These are phyloP conservation scores for Penicillium macrosclerotiorum DNA, from an alignment of 495 filamentous ascomycete genomes.

Conservation along the genomic window DNA sequence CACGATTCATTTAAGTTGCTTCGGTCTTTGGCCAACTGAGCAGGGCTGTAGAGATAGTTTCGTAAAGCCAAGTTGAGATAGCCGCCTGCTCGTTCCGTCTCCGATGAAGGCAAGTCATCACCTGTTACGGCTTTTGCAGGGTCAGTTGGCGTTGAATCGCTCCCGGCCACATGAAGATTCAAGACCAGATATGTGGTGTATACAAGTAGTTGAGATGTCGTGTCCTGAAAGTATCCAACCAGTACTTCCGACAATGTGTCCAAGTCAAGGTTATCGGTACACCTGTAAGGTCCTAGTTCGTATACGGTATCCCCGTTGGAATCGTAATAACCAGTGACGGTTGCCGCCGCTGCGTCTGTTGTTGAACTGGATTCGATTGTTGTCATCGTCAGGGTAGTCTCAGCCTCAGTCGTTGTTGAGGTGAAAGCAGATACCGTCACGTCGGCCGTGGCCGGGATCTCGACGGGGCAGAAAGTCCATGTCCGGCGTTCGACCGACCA, in stretches of 20 bases:
- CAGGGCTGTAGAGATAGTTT: conserved; percentile 53
- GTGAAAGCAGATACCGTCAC: conserved; percentile 24
- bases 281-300: conserved; percentile 55
- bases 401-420: conserved; percentile 15
- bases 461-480: conserved; percentile 62
- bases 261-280: conserved; percentile 50
- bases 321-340: conserved; percentile 25
- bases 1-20: conserved; percentile 58
- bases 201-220: conserved; percentile 40
- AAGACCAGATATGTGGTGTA: conserved; percentile 51
- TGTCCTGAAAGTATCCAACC: conserved; percentile 45
- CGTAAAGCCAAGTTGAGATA: conserved; percentile 40
- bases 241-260: conserved; percentile 46
- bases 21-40: conserved; percentile 45
- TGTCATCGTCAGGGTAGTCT: conserved; percentile 17
- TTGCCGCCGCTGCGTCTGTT: conserved; percentile 22
- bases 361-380: conserved; percentile 23
- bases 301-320: conserved; percentile 40
- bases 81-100: conserved; percentile 28
- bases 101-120: conserved; percentile 31
- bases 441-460: conserved; percentile 26
- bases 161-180: conserved; percentile 59
- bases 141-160: conserved; percentile 33
- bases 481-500: conserved; percentile 53
- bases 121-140: conserved; percentile 35